A percentile compares a stretch with the other conserved stretches of the same genome.
These are phyloP conservation scores for Paspalum notatum DNA, from an alignment of 176 grass and related monocot genomes.

Conservation along the genomic window DNA sequence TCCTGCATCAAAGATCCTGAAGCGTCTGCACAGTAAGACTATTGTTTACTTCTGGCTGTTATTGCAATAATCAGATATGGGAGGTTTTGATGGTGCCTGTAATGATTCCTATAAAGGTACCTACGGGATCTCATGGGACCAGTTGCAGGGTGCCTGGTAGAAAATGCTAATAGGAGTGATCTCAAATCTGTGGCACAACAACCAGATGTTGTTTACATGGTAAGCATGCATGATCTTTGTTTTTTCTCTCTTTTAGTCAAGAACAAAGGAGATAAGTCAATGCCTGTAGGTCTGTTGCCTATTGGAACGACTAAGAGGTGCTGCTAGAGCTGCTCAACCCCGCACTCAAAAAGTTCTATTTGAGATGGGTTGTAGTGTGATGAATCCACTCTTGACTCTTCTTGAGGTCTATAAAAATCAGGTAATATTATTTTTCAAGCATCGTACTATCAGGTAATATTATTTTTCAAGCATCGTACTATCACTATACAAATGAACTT, in stretches of 20 bases:
- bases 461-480: slow-evolving; percentile 33
- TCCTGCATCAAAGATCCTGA: slow-evolving; percentile 92
- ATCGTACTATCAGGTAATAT: slow-evolving; percentile 47
- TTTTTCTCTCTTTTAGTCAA: slow-evolving; percentile 20
- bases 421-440: slow-evolving; percentile 50
- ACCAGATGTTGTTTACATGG: slow-evolving; percentile 89
- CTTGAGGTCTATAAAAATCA: slow-evolving; percentile 93
- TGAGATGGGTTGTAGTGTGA: slow-evolving; percentile 85
- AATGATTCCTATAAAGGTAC: slow-evolving; percentile 63
- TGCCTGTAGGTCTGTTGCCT: slow-evolving; percentile 82
- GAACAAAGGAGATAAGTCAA: slow-evolving; percentile 40
- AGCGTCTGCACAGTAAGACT: slow-evolving; percentile 78
- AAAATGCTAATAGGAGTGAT: slow-evolving; percentile 83
- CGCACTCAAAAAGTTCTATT: slow-evolving; percentile 91
- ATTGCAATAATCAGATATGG: slow-evolving; percentile 31
- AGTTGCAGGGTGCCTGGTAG: slow-evolving; percentile 72
- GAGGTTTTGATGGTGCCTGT: slow-evolving; percentile 27
- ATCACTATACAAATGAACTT: slow-evolving; percentile 12
- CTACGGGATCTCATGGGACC: slow-evolving; percentile 96
- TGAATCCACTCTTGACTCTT: slow-evolving; percentile 89
- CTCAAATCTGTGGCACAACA: slow-evolving; percentile 90
- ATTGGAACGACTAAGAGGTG: slow-evolving; percentile 93
- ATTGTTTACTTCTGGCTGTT: slow-evolving; percentile 40
- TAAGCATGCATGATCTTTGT: slow-evolving; percentile 50
- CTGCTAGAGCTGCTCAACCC: slow-evolving; percentile 89